phyloP scores from a whole-genome alignment of 2,329 filamentous ascomycete genomes.

The Colletotrichum theobromicola region DNA sequence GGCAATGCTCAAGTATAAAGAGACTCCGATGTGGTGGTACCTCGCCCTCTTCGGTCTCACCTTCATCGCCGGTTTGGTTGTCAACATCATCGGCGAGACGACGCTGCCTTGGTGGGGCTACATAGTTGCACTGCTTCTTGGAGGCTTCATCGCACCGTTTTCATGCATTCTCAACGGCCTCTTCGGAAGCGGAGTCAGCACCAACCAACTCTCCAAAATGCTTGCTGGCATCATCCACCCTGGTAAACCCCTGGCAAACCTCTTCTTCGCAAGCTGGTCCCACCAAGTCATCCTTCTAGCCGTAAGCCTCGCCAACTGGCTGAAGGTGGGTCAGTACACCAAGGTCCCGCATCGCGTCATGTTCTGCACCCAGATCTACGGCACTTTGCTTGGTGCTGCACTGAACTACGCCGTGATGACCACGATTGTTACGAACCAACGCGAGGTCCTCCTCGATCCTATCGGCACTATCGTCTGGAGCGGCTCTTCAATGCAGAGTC shows the following conservation, averaged over 20 bases:
- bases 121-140: constrained; percentile 36
- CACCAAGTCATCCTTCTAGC: constrained; percentile 37
- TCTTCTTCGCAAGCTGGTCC: constrained; percentile 44
- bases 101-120: constrained; percentile 41
- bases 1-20: constrained; percentile 44
- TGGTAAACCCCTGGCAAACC: constrained; percentile 42
- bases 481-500: constrained; percentile 50
- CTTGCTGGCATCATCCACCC: constrained; percentile 52
- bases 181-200: constrained; percentile 23
- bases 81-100: constrained; percentile 37
- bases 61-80: constrained; percentile 38
- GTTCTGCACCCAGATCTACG: constrained; percentile 42
- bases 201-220: constrained; percentile 41
- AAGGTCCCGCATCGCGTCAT: constrained; percentile 46
- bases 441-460: constrained; percentile 43
- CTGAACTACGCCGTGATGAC: constrained; percentile 53
- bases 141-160: constrained; percentile 39
- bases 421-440: constrained; percentile 46
- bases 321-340: constrained; percentile 42
- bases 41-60: constrained; percentile 31
- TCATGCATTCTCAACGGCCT: constrained; percentile 32
- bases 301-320: constrained; percentile 30
- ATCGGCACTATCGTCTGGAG: constrained; percentile 51
- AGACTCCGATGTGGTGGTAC: constrained; percentile 43
- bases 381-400: constrained; percentile 43